Evolutionary conservation across 257 asterid genomes (phyloP).

Genomic region (Apocynum venetum): DNA sequence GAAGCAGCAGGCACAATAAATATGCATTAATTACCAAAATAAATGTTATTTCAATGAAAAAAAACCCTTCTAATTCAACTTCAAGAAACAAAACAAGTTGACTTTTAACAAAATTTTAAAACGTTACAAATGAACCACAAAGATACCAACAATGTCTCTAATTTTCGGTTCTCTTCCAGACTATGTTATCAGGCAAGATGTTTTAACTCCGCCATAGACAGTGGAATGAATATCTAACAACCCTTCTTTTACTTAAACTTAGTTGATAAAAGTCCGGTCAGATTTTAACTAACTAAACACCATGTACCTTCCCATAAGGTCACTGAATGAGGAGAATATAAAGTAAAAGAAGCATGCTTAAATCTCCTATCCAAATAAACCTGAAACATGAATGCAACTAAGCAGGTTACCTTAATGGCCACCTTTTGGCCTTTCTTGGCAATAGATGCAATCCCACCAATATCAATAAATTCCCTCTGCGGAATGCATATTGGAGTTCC

Average conservation of each 20-base stretch:
- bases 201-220: not conserved
- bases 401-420: constrained; percentile 76
- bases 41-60: not conserved
- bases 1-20: not conserved
- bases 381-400: not conserved
- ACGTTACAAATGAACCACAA: not conserved
- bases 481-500: constrained; percentile 94
- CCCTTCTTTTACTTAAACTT: not conserved
- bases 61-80: not conserved
- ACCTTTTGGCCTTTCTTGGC: constrained; percentile 92
- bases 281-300: not conserved
- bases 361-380: not conserved
- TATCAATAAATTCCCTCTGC: constrained; percentile 67
- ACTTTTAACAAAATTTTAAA: not conserved
- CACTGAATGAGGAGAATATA: not conserved
- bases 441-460: constrained; percentile 85
- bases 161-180: not conserved
- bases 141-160: not conserved
- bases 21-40: not conserved
- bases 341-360: not conserved
- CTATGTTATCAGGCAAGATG: not conserved
- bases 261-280: too few species aligned
- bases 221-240: not conserved
- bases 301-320: not conserved
- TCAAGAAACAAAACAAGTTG: too few species aligned